phyloP scores from a whole-genome alignment of 257 asterid genomes.

The Penstemon eatonii region DNA sequence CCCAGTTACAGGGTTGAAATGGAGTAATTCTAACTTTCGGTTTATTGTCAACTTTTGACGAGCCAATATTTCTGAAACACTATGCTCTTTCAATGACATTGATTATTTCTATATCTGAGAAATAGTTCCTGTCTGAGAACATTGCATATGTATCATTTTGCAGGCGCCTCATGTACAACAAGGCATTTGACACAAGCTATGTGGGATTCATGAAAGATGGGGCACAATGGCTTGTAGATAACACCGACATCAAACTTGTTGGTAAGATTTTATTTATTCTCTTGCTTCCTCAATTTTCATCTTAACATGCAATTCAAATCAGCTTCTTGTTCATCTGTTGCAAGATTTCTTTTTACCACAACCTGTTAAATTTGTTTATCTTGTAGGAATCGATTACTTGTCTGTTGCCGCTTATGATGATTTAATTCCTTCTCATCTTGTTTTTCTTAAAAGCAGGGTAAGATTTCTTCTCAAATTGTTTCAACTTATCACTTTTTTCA shows the following conservation, averaged over 20 bases:
- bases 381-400: slow-evolving; percentile 86
- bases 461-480: slow-evolving; percentile 26
- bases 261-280: slow-evolving; percentile 45
- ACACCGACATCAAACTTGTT: slow-evolving; percentile 94
- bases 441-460: slow-evolving; percentile 77
- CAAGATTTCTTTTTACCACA: background rate
- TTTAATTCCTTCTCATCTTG: slow-evolving; percentile 77
- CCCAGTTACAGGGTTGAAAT: background rate
- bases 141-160: slow-evolving; percentile 21
- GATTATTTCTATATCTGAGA: background rate
- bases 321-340: background rate
- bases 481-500: background rate
- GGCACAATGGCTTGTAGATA: slow-evolving; percentile 91
- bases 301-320: background rate
- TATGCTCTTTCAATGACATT: background rate
- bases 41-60: background rate
- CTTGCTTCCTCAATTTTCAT: too few relatives aligned
- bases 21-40: background rate
- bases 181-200: slow-evolving; percentile 82
- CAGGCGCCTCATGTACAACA: slow-evolving; percentile 89
- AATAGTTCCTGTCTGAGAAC: background rate
- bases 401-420: slow-evolving; percentile 93
- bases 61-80: background rate
- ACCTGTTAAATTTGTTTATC: background rate
- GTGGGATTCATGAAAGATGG: slow-evolving; percentile 96